Evolutionary conservation across 176 grass and related monocot genomes (phyloP).

Genomic region (Rhynchospora tenuis): DNA sequence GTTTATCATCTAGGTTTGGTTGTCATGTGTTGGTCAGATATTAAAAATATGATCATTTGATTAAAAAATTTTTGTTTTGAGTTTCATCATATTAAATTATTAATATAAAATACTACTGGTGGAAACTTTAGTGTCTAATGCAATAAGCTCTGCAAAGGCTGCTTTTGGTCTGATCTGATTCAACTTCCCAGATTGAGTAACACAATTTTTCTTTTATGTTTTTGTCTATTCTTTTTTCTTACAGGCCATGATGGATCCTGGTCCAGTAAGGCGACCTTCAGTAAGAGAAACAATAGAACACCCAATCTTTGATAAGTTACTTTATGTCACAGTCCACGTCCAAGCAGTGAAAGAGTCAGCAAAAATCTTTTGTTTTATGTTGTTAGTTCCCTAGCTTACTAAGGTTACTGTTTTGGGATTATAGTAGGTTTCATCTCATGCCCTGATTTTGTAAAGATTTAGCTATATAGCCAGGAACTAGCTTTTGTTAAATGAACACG

Average conservation of each 20-base stretch:
- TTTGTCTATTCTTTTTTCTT: constrained; percentile 6
- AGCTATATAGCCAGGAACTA: constrained; percentile 1
- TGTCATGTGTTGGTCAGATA: neutral
- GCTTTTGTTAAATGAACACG: neutral
- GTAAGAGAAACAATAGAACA: constrained; percentile 55
- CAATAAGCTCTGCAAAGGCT: neutral
- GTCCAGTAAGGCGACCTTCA: constrained; percentile 75
- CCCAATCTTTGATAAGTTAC: constrained; percentile 61
- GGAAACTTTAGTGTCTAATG: neutral
- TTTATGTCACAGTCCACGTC: constrained; percentile 18
- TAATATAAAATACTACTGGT: neutral
- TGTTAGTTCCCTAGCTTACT: neutral
- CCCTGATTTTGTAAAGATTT: constrained; percentile 1
- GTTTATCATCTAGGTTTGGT: neutral
- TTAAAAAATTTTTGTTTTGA: neutral
- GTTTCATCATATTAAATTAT: neutral
- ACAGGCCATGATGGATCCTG: constrained; percentile 94
- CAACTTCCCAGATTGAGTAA: neutral
- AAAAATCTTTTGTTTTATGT: neutral
- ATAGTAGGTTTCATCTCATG: neutral
- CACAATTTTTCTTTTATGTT: neutral
- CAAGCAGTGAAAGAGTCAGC: neutral
- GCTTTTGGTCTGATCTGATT: neutral
- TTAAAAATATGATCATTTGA: neutral
- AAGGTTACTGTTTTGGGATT: constrained; percentile 6